phyloP scores from a whole-genome alignment of 805 yeast genomes.

The Kodamaea jinghongensis region DNA sequence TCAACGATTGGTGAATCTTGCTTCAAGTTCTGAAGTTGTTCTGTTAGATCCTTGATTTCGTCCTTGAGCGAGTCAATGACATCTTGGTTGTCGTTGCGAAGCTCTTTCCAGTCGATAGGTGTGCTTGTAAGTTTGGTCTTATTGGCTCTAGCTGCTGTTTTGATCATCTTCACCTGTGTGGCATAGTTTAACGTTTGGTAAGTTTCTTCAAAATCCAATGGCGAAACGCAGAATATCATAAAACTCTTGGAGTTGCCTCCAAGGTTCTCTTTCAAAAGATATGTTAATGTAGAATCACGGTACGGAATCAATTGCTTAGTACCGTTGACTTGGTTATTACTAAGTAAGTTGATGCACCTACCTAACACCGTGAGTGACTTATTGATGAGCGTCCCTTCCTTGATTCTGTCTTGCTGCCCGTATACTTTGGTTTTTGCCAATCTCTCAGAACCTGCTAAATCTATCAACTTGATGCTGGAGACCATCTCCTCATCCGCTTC shows the following conservation, averaged over 20 bases:
- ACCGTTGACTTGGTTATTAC: slow-evolving; percentile 39
- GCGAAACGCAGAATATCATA: slow-evolving; percentile 84
- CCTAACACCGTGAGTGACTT: slow-evolving; percentile 77
- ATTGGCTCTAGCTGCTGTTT: slow-evolving; percentile 54
- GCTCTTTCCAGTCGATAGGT: slow-evolving; percentile 33
- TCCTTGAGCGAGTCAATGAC: slow-evolving; percentile 27
- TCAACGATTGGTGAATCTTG: slow-evolving; percentile 2
- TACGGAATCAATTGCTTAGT: slow-evolving; percentile 50
- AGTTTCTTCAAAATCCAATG: slow-evolving; percentile 75
- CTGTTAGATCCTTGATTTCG: slow-evolving; percentile 32
- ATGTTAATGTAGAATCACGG: slow-evolving; percentile 72
- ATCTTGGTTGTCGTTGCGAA: slow-evolving; percentile 22
- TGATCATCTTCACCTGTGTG: slow-evolving; percentile 67
- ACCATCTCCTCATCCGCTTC: slow-evolving; percentile 46
- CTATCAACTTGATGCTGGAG: slow-evolving; percentile 68
- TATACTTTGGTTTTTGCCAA: slow-evolving; percentile 60
- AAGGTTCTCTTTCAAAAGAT: slow-evolving; percentile 69
- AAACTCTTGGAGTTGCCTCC: slow-evolving; percentile 88
- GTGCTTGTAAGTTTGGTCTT: slow-evolving; percentile 23
- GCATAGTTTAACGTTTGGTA: slow-evolving; percentile 76
- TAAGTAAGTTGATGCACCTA: slow-evolving; percentile 51
- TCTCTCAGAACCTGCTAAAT: slow-evolving; percentile 82
- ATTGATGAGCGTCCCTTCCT: slow-evolving; percentile 77
- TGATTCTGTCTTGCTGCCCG: slow-evolving; percentile 51
- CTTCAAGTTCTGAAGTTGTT: slow-evolving; percentile 18